Percentiles rank a stretch among this genome's conserved stretches.
Evolutionary conservation across 768 basidiomycete species (phyloP).

Genomic region (Boletus patriciae): DNA sequence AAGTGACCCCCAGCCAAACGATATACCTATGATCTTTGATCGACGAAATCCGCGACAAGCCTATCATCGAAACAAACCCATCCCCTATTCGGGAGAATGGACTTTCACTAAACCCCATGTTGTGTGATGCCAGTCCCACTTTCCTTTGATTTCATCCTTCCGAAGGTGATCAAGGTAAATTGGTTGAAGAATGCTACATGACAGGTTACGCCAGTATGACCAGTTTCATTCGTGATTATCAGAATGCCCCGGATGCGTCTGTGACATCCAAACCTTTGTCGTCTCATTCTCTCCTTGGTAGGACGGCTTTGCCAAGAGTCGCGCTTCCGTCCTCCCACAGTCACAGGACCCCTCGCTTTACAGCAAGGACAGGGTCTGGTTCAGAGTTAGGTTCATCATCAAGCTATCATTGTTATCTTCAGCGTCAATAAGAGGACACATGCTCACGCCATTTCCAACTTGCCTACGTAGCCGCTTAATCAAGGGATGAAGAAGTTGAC

Average conservation of each 20-base stretch:
- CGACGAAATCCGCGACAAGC: background rate
- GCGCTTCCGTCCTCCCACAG: background rate
- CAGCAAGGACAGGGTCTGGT: background rate
- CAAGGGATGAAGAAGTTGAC: slow-evolving; percentile 4
- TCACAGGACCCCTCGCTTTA: background rate
- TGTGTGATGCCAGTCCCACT: background rate
- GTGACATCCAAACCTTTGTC: background rate
- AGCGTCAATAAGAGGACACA: slow-evolving; percentile 13
- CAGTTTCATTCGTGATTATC: background rate
- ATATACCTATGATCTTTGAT: background rate
- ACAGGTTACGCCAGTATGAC: background rate
- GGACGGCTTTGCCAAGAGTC: background rate
- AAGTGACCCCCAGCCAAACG: background rate
- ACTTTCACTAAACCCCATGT: background rate
- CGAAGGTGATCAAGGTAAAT: background rate
- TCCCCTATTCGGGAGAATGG: background rate
- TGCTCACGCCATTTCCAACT: background rate
- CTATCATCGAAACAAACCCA: background rate
- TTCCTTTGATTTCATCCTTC: background rate
- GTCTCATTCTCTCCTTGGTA: background rate
- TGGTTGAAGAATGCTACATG: background rate
- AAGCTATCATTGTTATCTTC: slow-evolving; percentile 16
- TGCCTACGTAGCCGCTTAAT: slow-evolving; percentile 11
- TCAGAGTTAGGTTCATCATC: background rate
- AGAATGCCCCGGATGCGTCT: background rate